These are phyloP conservation scores for Taxillus chinensis DNA, from an alignment of 164 flowering plant species.

Conservation along the genomic window DNA sequence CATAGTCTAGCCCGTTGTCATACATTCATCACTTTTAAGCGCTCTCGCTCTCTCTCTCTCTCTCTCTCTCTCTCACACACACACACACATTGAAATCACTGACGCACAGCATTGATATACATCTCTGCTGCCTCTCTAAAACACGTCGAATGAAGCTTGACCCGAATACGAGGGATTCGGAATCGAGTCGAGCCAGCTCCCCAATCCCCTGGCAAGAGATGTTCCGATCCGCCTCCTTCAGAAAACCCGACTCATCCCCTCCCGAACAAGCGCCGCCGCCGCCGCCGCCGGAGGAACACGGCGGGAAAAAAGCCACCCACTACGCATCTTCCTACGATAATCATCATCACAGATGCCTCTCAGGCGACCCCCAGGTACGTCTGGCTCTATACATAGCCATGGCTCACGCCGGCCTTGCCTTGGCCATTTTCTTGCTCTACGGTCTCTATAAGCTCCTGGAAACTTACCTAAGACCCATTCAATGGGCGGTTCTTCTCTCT, in stretches of 20 bases:
- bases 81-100: neutral
- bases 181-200: conserved; percentile 16
- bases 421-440: conserved; percentile 47
- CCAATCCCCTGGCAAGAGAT: conserved; percentile 80
- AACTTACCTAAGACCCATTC: conserved; percentile 69
- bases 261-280: conserved; percentile 16
- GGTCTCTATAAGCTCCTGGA: conserved; percentile 57
- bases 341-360: conserved; percentile 5
- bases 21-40: too few species aligned
- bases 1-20: too few species aligned
- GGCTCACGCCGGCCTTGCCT: conserved; percentile 88
- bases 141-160: conserved; percentile 46
- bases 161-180: conserved; percentile 42
- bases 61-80: neutral
- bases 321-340: too few species aligned
- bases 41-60: neutral
- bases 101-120: neutral
- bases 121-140: neutral
- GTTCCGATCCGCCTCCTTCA: conserved; percentile 77
- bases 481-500: conserved; percentile 87
- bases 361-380: conserved; percentile 63
- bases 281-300: conserved; percentile 9
- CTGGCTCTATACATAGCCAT: conserved; percentile 90
- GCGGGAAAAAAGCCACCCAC: neutral
- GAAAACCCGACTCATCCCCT: conserved; percentile 38